A percentile compares a stretch with the other conserved stretches of the same genome.
These are phyloP conservation scores for Acanthamoeba healyi DNA, from an alignment of 208 protist genomes.

Conservation along the genomic window DNA sequence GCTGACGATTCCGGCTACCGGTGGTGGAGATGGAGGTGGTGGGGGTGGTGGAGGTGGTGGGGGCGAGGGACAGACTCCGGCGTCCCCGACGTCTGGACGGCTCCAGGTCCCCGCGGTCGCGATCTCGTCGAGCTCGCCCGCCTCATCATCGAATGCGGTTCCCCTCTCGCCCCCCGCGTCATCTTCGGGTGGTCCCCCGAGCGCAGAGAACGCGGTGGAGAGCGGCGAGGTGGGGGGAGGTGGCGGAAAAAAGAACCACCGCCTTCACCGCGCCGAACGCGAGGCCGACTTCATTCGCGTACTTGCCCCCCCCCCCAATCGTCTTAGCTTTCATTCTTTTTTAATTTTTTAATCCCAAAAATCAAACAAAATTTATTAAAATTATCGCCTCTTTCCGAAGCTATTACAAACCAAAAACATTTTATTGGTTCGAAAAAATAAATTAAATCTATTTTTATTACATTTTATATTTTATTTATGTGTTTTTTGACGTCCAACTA, in stretches of 20 bases:
- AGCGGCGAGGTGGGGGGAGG: background rate
- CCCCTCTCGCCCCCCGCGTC: background rate
- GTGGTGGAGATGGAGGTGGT: too few relatives aligned
- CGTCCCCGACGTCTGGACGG: background rate
- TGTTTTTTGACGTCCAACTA: background rate
- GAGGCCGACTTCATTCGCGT: constrained; percentile 56
- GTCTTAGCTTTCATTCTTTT: background rate
- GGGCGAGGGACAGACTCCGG: background rate
- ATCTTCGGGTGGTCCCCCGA: too few relatives aligned
- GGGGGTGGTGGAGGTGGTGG: background rate
- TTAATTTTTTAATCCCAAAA: background rate
- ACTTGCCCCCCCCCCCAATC: background rate
- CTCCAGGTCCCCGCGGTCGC: background rate
- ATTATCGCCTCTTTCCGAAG: too few relatives aligned
- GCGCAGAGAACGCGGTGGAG: background rate
- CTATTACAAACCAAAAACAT: too few relatives aligned
- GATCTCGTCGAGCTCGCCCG: background rate
- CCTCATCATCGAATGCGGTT: background rate
- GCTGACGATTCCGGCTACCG: background rate
- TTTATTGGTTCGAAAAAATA: background rate
- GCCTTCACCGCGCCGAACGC: constrained; percentile 45
- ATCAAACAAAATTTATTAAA: background rate
- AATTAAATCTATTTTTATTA: background rate
- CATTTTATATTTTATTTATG: background rate
- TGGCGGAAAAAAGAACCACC: constrained; percentile 34